Base-by-base conservation (phyloP, 345 rosid species). In the Eucalyptus camaldulensis region DNA sequence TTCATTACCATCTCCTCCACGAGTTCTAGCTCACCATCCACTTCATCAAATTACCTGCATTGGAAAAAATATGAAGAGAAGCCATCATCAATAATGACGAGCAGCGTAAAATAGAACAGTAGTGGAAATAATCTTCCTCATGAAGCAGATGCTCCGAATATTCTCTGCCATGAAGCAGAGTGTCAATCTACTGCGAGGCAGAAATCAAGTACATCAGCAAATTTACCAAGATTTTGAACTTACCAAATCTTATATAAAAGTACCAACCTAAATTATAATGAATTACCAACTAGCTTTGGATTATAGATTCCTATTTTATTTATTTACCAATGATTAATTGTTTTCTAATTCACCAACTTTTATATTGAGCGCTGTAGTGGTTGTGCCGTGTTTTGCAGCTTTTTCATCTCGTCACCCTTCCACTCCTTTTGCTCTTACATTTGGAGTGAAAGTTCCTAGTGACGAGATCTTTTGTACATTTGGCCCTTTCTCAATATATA, bases 41-140 rank as follows among this genome's bases (percentile, higher is more conserved):
- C 91, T 93, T 89, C 93, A 87, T 86, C 67, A 86, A 67, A 49
- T 91, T 91, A 89, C 94, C 93, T 91, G 94, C 91, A 88, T 29
- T 21, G 15, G 49, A 47, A 88, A 49, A 81, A 72, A 31, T 76
- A 43, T 22, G 3, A 76, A 40, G 83, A 40, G 83, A 13, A 40
- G 47, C 47, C 29, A 21, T 21, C 47, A 76, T 76, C 83, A 21
- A 76, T 11, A 76, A 76, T 76, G 47, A 76, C 27, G 14, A 76
- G 47, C 83, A 76, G 24, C 4, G 83, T 40, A 6, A 40, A 37
- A 76, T 37, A 76, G 83, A 76, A 76, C 47, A 40, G 47, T 40
- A 40, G 83, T 37, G 83, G 83, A 76, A 76, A 40, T 40, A 76
- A 76, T 76, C 29, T 76, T 76, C 83, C 83, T 76, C 47, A 21